Evolutionary conservation across 495 filamentous ascomycete species (phyloP), one percentile per base, ranked within the genome.

Genomic region (Chaetomium fimeti): DNA sequence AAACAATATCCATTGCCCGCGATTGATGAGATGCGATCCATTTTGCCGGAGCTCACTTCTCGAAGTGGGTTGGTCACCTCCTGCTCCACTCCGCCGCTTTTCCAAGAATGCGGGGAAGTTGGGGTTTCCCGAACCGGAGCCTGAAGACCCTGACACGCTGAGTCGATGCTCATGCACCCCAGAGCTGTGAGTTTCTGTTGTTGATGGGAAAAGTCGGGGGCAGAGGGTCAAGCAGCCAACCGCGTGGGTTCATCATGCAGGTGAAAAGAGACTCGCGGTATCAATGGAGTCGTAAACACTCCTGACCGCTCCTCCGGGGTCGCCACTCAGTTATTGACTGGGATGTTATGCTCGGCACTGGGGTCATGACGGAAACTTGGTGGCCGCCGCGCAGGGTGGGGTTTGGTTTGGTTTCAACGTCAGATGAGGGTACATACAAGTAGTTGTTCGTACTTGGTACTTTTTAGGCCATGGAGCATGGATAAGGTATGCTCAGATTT

Each of bases 21-120:
- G 40, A 18, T 43, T 15, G 40, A 49, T 52, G 48, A 27, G 22
- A 52, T 13, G 48, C 11, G 22, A 11, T 1, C 48, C 20, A 54
- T 54, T 71, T 67, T 68, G 57, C 29, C 57, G 25, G 43, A 47
- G 15, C 24, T 45, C 40, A 48, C 5, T 13, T 18, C 57, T n/a
- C 20, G 27, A n/a, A 59, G 18, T 32, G 16, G 22, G 28, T 25
- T 27, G 22, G 22, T 27, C 7, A 27, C 48, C 48, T 49, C 45
- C n/a, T n/a, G n/a, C n/a, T n/a, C 5, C 36, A 29, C 25, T 11
- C 13, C 28, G 25, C 28, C 52, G 27, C 29, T 13, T 13, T 16
- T 22, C 40, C 36, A 9, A 38, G 55, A 24, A 36, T 60, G 57
- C 57, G 57, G 57, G 57, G 57, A 60, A 60, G 57, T 51, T 60